A percentile compares a stretch with the other conserved stretches of the same genome.
Evolutionary conservation across 176 grass and related monocot genomes (phyloP).

Genomic region (Puccinellia tenuiflora): DNA sequence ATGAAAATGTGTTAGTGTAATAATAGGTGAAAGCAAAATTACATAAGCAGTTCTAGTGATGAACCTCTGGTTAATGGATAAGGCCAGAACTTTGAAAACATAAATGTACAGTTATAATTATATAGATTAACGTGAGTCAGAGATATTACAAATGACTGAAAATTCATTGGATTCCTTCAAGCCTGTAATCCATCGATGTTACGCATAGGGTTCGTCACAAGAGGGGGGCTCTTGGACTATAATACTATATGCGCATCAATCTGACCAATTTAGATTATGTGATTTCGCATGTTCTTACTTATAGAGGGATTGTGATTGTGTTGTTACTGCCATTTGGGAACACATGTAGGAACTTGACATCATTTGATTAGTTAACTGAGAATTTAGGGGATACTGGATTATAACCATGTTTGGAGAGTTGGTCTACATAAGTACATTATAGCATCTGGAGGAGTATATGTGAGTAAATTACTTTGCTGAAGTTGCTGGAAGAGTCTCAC

Average conservation of each 20-base stretch:
- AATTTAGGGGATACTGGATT: not conserved
- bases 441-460: not conserved
- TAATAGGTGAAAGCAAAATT: no score
- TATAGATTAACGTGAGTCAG: no score
- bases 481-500: not conserved
- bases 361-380: not conserved
- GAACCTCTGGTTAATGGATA: no score
- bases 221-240: not conserved
- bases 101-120: no score
- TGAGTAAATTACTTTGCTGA: not conserved
- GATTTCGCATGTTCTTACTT: not conserved
- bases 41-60: no score
- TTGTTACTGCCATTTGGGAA: not conserved
- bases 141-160: no score
- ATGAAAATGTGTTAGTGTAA: no score
- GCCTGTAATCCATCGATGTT: no score
- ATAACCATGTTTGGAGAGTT: not conserved
- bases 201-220: no score
- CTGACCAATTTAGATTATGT: not conserved
- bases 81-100: no score
- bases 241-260: not conserved
- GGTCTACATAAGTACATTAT: not conserved
- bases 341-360: not conserved
- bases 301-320: not conserved
- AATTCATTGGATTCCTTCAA: no score